A percentile compares a stretch with the other conserved stretches of the same genome.
These are phyloP conservation scores for Abelmoschus esculentus DNA, from an alignment of 345 rosid genomes.

Conservation along the genomic window DNA sequence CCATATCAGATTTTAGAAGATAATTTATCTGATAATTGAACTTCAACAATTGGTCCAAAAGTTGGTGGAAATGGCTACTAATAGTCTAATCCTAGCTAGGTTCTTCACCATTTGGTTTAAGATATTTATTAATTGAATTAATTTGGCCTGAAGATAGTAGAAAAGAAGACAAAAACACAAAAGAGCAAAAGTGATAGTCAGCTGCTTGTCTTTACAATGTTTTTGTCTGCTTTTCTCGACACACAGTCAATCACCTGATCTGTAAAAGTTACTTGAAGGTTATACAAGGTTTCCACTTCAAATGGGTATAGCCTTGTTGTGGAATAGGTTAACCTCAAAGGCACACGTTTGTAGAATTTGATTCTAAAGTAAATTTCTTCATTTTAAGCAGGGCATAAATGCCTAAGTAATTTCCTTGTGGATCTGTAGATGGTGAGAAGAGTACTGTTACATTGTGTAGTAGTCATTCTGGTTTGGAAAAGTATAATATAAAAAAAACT, in stretches of 20 bases:
- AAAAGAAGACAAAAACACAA: constrained; percentile 1
- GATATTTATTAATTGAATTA: neutral
- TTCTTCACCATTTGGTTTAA: neutral
- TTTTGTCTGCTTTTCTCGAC: constrained; percentile 11
- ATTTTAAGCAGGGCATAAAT: neutral
- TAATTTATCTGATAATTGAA: neutral
- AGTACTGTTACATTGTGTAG: neutral
- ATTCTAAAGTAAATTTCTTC: neutral
- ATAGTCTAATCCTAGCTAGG: neutral
- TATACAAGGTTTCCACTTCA: neutral
- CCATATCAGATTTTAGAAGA: neutral
- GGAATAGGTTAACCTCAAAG: neutral
- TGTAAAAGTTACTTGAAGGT: neutral
- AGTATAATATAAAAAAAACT: neutral
- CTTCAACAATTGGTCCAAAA: neutral
- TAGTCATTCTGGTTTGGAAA: neutral
- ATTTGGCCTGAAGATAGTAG: constrained; percentile 10
- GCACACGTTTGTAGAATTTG: neutral
- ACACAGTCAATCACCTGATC: neutral
- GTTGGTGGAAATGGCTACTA: neutral
- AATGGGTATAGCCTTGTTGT: neutral
- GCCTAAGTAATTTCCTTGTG: neutral
- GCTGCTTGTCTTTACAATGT: constrained; percentile 20
- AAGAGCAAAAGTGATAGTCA: constrained; percentile 11
- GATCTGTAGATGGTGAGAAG: neutral